Conservation (phyloP, 192 early-diverging fungal species). For the Gorgonomyces haynaldii region DNA sequence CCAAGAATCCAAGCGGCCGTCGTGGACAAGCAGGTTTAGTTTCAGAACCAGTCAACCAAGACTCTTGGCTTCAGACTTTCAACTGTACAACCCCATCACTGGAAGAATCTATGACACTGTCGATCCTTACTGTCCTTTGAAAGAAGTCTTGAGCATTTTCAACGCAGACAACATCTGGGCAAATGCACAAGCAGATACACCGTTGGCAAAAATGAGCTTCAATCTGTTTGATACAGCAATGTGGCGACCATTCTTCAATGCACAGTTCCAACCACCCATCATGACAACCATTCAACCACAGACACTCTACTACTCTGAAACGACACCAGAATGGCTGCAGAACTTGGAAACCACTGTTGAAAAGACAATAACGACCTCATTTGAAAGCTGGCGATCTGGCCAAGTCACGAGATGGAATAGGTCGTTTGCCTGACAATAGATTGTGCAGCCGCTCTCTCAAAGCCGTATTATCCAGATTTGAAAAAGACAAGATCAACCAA, state of each 20-base stretch:
- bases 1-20: background rate
- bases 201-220: slow-evolving; percentile 28
- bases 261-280: slow-evolving; percentile 2
- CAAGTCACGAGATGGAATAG: slow-evolving; percentile 44
- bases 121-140: slow-evolving; percentile 29
- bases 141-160: slow-evolving; percentile 32
- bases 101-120: slow-evolving; percentile 18
- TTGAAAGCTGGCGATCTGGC: slow-evolving; percentile 37
- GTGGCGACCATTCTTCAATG: slow-evolving; percentile 29
- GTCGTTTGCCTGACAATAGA: slow-evolving; percentile 16
- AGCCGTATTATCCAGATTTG: slow-evolving; percentile 21
- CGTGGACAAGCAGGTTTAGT: too few relatives aligned
- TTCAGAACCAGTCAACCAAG: too few relatives aligned
- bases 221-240: slow-evolving; percentile 10
- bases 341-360: slow-evolving; percentile 33
- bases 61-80: slow-evolving; percentile 7
- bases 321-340: slow-evolving; percentile 10
- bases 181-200: slow-evolving; percentile 29
- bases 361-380: slow-evolving; percentile 18
- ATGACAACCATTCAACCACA: slow-evolving; percentile 14
- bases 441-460: slow-evolving; percentile 28
- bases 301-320: slow-evolving; percentile 19
- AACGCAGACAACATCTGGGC: slow-evolving; percentile 42
- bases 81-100: slow-evolving; percentile 32
- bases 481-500: slow-evolving; percentile 17